Conservation (phyloP, 2,329 filamentous ascomycete species). For the Monilinia fructicola region DNA sequence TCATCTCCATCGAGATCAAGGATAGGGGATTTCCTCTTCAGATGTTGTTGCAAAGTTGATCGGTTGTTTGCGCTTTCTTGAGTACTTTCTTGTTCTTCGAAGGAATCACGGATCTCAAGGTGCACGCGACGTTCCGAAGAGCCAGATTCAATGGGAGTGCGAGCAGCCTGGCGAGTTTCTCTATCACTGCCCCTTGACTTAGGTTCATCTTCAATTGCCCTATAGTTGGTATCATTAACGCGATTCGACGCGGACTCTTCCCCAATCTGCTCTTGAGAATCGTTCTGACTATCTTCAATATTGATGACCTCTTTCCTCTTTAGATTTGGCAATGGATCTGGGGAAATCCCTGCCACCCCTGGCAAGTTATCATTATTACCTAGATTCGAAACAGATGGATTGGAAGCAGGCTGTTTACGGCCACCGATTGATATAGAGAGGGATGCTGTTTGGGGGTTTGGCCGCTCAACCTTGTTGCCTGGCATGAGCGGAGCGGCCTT, state of each 20-base stretch:
- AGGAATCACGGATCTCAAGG: conserved; percentile 10
- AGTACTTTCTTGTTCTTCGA: conserved; percentile 4
- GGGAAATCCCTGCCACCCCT: neutral
- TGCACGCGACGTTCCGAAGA: neutral
- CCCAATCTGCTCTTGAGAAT: neutral
- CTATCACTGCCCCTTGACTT: neutral
- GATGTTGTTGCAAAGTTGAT: neutral
- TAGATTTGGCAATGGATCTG: neutral
- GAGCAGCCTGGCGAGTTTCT: neutral
- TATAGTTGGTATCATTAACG: neutral
- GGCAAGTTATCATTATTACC: neutral
- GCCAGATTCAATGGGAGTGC: neutral
- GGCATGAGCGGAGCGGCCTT: neutral
- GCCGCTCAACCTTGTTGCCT: neutral
- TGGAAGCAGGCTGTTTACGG: neutral
- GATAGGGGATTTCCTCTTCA: neutral
- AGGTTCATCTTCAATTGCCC: neutral
- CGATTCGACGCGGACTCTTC: neutral
- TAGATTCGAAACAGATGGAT: neutral
- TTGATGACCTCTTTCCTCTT: conserved; percentile 6
- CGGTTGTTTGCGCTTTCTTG: neutral
- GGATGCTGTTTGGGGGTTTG: neutral
- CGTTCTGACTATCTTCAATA: conserved; percentile 19
- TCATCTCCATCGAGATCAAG: conserved; percentile 3
- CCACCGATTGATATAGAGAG: conserved; percentile 19